A percentile compares a stretch with the other conserved stretches of the same genome.
These are phyloP conservation scores for Albugo candida DNA, from an alignment of 352 stramenopile genomes.

Conservation along the genomic window DNA sequence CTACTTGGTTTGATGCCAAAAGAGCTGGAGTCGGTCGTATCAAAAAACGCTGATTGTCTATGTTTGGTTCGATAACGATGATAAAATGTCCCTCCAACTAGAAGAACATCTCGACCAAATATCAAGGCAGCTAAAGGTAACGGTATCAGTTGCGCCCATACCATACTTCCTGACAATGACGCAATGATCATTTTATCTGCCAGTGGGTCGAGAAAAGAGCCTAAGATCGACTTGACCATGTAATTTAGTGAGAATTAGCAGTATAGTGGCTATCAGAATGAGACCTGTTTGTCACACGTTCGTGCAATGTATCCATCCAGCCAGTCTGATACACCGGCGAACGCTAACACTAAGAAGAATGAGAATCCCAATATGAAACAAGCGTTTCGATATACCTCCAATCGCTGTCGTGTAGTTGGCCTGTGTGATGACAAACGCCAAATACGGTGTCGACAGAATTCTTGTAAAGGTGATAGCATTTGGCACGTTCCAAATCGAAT, in stretches of 20 bases:
- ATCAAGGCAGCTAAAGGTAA: conserved; percentile 40
- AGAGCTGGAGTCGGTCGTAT: conserved; percentile 35
- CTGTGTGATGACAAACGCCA: conserved; percentile 51
- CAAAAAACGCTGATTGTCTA: conserved; percentile 46
- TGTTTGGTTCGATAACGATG: conserved; percentile 56
- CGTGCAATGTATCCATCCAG: conserved; percentile 65
- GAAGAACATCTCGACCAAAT: conserved; percentile 46
- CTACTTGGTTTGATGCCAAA: conserved; percentile 55
- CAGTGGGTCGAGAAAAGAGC: conserved; percentile 65
- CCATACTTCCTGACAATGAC: conserved; percentile 53
- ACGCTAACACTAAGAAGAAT: conserved; percentile 30
- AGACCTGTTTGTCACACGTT: conserved; percentile 44
- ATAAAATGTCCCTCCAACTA: conserved; percentile 62
- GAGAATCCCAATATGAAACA: neutral
- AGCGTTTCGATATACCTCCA: conserved; percentile 19
- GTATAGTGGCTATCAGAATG: neutral
- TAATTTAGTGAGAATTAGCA: neutral
- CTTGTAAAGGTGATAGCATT: conserved; percentile 65
- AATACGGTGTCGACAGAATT: conserved; percentile 56
- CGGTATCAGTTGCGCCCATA: conserved; percentile 42
- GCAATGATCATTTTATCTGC: conserved; percentile 67
- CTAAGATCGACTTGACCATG: conserved; percentile 33
- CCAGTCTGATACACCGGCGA: conserved; percentile 58
- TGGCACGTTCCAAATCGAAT: conserved; percentile 55
- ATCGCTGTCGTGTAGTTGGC: conserved; percentile 44